Conservation (phyloP, 2,329 filamentous ascomycete genomes). For the Fulvia fulva region DNA sequence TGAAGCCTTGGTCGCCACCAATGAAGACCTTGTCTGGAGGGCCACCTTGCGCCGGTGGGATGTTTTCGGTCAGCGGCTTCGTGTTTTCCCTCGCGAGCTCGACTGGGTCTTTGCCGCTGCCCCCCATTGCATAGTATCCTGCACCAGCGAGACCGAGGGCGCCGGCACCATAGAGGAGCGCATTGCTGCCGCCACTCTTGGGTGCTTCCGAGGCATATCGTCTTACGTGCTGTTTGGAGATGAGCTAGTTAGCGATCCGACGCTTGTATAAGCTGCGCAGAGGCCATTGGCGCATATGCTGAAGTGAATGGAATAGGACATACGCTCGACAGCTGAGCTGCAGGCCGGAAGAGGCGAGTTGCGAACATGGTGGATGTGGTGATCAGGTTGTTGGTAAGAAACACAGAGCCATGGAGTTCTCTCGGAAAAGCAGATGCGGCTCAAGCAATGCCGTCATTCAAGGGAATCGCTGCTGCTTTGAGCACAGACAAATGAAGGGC, state of each 20-base stretch:
- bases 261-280: not conserved
- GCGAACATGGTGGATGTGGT: conserved; percentile 20
- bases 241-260: conserved; percentile 18
- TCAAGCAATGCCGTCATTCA: not conserved
- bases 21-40: conserved; percentile 58
- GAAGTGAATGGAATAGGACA: conserved; percentile 16
- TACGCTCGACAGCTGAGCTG: conserved; percentile 35
- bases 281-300: not conserved
- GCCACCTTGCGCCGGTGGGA: conserved; percentile 33
- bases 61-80: conserved; percentile 36
- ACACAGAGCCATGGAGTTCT: not conserved
- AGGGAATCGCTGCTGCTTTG: too few species aligned
- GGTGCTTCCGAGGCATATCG: conserved; percentile 66
- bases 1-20: conserved; percentile 85
- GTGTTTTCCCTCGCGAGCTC: conserved; percentile 24
- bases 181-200: conserved; percentile 52
- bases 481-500: too few species aligned
- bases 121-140: conserved; percentile 44
- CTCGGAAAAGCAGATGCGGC: not conserved
- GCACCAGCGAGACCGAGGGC: conserved; percentile 56
- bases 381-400: not conserved
- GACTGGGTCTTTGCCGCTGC: conserved; percentile 22
- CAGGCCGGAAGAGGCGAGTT: conserved; percentile 24
- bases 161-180: conserved; percentile 58
- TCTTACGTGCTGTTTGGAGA: conserved; percentile 54